Conservation (phyloP, 2,329 filamentous ascomycete species). For the Botryotinia globosa region DNA sequence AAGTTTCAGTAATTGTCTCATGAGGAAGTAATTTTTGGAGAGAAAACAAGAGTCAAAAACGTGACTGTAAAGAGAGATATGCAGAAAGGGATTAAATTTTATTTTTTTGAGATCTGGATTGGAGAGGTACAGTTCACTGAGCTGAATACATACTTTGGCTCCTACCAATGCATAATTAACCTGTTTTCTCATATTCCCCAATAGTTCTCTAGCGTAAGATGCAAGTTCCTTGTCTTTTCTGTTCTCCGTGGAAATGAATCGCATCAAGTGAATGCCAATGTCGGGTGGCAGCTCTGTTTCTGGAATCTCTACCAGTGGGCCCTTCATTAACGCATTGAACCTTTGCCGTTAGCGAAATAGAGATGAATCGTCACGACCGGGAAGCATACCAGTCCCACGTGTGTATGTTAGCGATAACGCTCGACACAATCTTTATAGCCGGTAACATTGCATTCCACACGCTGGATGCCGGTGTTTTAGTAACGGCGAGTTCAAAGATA, state of each 20-base stretch:
- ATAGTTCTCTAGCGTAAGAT: background rate
- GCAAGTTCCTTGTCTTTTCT: background rate
- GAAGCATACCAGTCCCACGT: slow-evolving; percentile 4
- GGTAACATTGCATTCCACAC: slow-evolving; percentile 4
- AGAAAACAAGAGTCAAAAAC: background rate
- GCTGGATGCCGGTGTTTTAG: background rate
- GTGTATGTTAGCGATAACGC: background rate
- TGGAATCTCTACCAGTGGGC: background rate
- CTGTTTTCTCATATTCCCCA: background rate
- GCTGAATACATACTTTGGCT: background rate
- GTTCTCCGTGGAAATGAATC: background rate
- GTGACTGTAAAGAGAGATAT: background rate
- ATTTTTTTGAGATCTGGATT: background rate
- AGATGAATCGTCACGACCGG: background rate
- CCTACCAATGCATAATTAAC: slow-evolving; percentile 1
- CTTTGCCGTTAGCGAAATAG: background rate
- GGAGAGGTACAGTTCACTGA: background rate
- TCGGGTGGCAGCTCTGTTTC: background rate
- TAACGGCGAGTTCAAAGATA: background rate
- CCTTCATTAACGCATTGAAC: background rate
- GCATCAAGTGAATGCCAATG: background rate
- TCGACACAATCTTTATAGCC: background rate
- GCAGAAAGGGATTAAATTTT: background rate
- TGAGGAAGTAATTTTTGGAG: background rate
- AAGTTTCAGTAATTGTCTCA: background rate